A percentile compares a stretch with the other conserved stretches of the same genome.
Conservation (phyloP, 495 filamentous ascomycete species). For the Pyrenopolyporus hunteri region DNA sequence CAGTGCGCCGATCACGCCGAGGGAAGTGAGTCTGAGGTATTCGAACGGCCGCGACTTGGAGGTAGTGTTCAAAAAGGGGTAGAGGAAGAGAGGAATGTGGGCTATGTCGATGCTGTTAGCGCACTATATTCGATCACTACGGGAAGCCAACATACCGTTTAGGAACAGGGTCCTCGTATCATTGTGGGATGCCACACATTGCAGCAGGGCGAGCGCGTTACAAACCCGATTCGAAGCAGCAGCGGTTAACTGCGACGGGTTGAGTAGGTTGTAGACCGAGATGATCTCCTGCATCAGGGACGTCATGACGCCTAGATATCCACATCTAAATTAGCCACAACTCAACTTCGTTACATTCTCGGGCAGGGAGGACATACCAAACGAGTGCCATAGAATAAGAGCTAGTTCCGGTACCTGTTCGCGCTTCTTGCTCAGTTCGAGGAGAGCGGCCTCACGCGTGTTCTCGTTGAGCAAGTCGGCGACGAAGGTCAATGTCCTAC, state of each 20-base stretch:
- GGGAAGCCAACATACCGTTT: slow-evolving; percentile 66
- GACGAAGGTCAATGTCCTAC: slow-evolving; percentile 89
- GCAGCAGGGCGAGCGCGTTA: slow-evolving; percentile 94
- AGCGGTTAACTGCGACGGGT: slow-evolving; percentile 94
- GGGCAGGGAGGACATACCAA: slow-evolving; percentile 66
- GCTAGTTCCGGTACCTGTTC: slow-evolving; percentile 98
- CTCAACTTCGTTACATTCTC: neutral
- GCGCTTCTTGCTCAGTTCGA: slow-evolving; percentile 98
- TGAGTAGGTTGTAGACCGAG: slow-evolving; percentile 94
- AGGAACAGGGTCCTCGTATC: slow-evolving; percentile 93
- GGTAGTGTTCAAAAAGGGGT: slow-evolving; percentile 98
- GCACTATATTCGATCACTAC: neutral
- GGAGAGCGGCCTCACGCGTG: slow-evolving; percentile 85
- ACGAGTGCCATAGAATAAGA: slow-evolving; percentile 97
- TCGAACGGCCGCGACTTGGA: slow-evolving; percentile 98
- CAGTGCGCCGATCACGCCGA: slow-evolving; percentile 96
- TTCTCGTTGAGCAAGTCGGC: slow-evolving; percentile 87
- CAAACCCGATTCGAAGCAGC: slow-evolving; percentile 97
- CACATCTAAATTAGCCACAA: slow-evolving; percentile 15
- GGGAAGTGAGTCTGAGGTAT: slow-evolving; percentile 93
- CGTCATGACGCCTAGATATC: slow-evolving; percentile 87
- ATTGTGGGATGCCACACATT: slow-evolving; percentile 97
- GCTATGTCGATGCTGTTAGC: slow-evolving; percentile 59
- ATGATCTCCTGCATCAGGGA: slow-evolving; percentile 98
- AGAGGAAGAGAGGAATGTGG: slow-evolving; percentile 98